Conservation (phyloP, 73 alveolate species). For the Stentor coeruleus region DNA sequence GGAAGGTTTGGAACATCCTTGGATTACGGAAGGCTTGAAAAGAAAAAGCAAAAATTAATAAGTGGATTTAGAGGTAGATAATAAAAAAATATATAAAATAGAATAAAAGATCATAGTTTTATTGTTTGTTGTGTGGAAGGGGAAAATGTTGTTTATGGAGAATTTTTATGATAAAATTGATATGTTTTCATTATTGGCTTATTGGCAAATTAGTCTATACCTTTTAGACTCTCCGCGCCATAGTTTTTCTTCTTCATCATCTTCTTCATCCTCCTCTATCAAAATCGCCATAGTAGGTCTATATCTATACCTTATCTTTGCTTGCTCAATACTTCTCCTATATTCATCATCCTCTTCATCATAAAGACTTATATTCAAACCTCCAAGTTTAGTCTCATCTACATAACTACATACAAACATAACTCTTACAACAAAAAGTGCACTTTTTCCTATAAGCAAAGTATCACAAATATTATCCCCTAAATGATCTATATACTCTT, state of each 20-base stretch:
- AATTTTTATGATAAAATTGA: no score
- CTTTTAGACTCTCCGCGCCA: no score
- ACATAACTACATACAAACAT: background rate
- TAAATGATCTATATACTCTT: background rate
- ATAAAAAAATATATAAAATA: no score
- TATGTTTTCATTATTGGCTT: no score
- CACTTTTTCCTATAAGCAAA: background rate
- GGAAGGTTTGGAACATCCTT: slow-evolving; percentile 77
- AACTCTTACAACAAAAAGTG: background rate
- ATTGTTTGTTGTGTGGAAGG: no score
- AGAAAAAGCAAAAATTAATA: no score
- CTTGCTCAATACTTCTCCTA: background rate
- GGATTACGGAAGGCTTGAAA: no score
- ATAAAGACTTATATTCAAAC: background rate
- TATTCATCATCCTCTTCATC: background rate
- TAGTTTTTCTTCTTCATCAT: background rate
- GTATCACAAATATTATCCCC: background rate
- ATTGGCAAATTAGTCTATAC: no score
- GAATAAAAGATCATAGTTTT: no score
- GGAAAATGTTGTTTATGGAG: no score
- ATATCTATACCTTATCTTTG: background rate
- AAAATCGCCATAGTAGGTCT: background rate
- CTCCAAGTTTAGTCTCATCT: background rate
- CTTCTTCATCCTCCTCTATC: background rate
- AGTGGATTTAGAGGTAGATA: no score